Evolutionary conservation across 441 rosid species (phyloP), one percentile per base, ranked within the genome.

Genomic region (Dalechampia spathulata): DNA sequence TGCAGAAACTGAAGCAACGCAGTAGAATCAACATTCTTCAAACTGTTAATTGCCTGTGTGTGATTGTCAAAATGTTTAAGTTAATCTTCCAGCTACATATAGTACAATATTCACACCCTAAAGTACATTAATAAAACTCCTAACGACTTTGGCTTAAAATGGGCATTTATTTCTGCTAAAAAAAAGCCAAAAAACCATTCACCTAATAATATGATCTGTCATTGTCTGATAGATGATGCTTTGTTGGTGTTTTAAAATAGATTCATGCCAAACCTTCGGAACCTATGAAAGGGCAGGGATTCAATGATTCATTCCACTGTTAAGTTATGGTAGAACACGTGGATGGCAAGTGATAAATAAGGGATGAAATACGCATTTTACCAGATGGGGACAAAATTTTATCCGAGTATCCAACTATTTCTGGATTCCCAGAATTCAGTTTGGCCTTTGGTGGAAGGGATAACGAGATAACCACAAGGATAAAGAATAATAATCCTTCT

Each of bases 1-100:
- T 94, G 94, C 61, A 94, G 98, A 81, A 94, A 94, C 83, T 94
- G 99, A 72, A 94, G 99, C 80, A 94, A 72, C 61, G 96, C 96
- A 58, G 96, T 84, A 58, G 99, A 90, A 64, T 94, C 98, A 55
- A 88, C 99, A 57, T 94, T 87, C 85, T 94, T 90, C 78, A 94
- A 77, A 83, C 99, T 87, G 77, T 94, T 94, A 71, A 94, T 90
- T 44, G 99, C 98, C 99, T 94, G 85, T 68, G 76, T 41, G 25
- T 20, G 13, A 47, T n/a, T 25, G 23, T 48, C 13, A 58, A 6
- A 46, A 52, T 17, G 42, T 21, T 26, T 19, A 41, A 50, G 41
- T 46, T 20, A 60, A 46, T 45, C 44, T 17, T 26, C 34, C 21
- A 9, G 13, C 10, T 22, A 21, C 22, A 51, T 23, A 5, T 6